Evolutionary conservation across 225 moss, liverwort and hornwort species (phyloP), one percentile per base, ranked within the genome.

Genomic region (Bryum argenteum): DNA sequence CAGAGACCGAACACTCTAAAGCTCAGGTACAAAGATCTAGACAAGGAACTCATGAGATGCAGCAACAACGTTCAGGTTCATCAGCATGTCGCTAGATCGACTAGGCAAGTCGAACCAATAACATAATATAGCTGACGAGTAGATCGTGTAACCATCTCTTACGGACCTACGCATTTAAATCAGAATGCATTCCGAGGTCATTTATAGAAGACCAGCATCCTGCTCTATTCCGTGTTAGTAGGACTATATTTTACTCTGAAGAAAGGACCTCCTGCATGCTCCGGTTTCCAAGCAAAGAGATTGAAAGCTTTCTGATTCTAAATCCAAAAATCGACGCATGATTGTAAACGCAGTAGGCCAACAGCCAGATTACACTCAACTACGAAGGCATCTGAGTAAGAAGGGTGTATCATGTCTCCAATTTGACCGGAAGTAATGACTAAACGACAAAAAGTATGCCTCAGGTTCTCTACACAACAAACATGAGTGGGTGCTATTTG

Each of bases 401-500:
- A 58, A 55, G 74, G 18, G 58, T 15, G 17, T 15, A 1, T 48
- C 48, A 48, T 15, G 17, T 15, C 17, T 48, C 48, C 7, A 48
- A 11, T 17, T 48, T 66, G 33, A 66, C 22, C 74, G 48, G 58
- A 67, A 50, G 59, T 67, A 48, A 48, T 48, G 48, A 17, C 48
- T 50, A 23, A 41, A 52, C 44, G 26, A 67, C 37, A 58, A 22
- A 2, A 55, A 60, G 59, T 59, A 47, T 57, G 23, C 47, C 48
- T 57, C 40, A 59, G 9, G 51, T 38, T 51, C 24, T 8, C 33
- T 59, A 41, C 40, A 42, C 41, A 40, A 51, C 51, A 38, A 75
- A 59, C 66, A 40, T 40, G 42, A 74, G 57, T 59, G 50, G 52
- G 79, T 68, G 37, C 43, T 16, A 61, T 70, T 70, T 59, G 48